Evolutionary conservation across 768 basidiomycete genomes (phyloP).

Genomic region (Serendipita vermifera): DNA sequence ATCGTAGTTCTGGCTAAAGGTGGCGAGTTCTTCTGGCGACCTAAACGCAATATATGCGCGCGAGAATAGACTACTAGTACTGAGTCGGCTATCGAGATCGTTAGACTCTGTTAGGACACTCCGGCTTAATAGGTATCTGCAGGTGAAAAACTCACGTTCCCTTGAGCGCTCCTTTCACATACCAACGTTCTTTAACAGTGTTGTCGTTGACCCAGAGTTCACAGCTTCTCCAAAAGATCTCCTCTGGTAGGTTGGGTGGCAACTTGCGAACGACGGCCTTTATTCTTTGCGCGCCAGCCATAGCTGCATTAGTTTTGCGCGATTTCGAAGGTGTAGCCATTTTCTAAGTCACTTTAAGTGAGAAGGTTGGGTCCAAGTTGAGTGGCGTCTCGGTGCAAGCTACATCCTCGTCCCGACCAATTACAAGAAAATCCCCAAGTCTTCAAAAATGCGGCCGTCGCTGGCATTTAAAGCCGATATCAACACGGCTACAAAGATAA

Average conservation of each 20-base stretch:
- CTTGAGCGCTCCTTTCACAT: conserved; percentile 30
- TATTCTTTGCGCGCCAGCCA: conserved; percentile 23
- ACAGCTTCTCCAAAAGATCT: conserved; percentile 88
- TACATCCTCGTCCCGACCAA: too few relatives aligned
- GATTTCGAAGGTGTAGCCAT: neutral
- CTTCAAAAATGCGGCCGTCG: neutral
- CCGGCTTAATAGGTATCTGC: neutral
- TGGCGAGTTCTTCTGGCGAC: conserved; percentile 51
- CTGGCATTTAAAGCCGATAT: neutral
- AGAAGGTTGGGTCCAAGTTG: too few relatives aligned
- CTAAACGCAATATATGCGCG: conserved; percentile 90
- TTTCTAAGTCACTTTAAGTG: too few relatives aligned
- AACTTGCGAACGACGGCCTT: conserved; percentile 82
- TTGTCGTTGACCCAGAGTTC: conserved; percentile 71
- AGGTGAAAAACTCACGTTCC: conserved; percentile 57
- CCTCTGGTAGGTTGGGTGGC: conserved; percentile 85
- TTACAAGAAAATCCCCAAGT: too few relatives aligned
- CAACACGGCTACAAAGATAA: neutral
- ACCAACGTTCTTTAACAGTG: conserved; percentile 52
- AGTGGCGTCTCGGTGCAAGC: too few relatives aligned
- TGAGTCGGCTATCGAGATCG: conserved; percentile 34
- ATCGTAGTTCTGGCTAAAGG: conserved; percentile 75
- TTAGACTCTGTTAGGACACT: neutral
- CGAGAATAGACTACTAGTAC: conserved; percentile 75
- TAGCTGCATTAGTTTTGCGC: neutral